These are phyloP conservation scores for Tulasnella sp. DNA, from an alignment of 768 basidiomycete genomes.

Conservation along the genomic window DNA sequence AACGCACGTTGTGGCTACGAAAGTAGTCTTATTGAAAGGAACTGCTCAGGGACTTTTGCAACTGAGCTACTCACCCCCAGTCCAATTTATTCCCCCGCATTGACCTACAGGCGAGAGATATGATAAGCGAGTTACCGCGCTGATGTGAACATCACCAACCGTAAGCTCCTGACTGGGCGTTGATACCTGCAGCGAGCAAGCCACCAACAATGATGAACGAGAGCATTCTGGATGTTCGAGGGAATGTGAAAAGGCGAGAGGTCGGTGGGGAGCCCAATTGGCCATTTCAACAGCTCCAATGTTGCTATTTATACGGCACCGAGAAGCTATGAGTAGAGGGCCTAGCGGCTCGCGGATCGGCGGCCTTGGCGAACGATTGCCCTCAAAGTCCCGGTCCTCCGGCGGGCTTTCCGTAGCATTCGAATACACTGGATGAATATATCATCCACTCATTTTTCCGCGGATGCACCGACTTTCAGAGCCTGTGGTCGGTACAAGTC, in stretches of 20 bases:
- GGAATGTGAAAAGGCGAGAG: not conserved
- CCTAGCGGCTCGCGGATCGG: not conserved
- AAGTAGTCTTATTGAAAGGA: not conserved
- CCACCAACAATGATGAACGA: not conserved
- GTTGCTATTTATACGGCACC: not conserved
- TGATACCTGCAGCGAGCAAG: not conserved
- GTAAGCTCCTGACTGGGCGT: not conserved
- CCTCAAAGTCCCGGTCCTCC: too few relatives aligned
- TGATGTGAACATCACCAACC: not conserved
- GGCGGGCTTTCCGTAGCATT: too few relatives aligned
- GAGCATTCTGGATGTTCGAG: not conserved
- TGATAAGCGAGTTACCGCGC: not conserved
- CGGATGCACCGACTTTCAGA: not conserved
- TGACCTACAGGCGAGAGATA: not conserved
- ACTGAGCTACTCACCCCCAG: not conserved
- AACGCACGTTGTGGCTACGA: constrained; percentile 7
- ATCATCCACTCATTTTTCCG: not conserved
- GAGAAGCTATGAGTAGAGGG: not conserved
- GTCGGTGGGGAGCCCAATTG: not conserved
- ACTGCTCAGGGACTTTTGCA: not conserved
- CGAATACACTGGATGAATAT: too few relatives aligned
- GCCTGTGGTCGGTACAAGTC: too few relatives aligned
- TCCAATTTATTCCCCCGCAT: not conserved
- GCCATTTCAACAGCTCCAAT: not conserved
- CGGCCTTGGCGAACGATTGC: too few relatives aligned